Conservation (phyloP, 2,329 filamentous ascomycete genomes). For the Alternaria panax region DNA sequence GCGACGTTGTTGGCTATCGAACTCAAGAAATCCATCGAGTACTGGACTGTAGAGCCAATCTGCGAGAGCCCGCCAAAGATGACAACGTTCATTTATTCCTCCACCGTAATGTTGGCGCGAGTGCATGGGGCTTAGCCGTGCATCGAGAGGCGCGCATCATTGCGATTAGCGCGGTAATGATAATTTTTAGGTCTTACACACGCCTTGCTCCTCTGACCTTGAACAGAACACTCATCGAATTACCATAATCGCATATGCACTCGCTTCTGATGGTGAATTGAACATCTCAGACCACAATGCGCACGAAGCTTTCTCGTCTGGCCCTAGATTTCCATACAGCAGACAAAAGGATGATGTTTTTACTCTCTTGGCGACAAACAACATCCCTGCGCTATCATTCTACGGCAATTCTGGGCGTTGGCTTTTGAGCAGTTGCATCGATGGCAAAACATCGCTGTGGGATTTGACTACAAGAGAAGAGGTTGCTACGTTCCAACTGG, state of each 20-base stretch:
- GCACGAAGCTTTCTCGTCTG: not conserved
- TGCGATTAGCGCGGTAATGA: constrained; percentile 71
- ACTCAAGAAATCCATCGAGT: constrained; percentile 38
- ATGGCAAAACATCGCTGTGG: constrained; percentile 59
- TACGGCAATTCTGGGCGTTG: constrained; percentile 65
- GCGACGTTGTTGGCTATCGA: constrained; percentile 58
- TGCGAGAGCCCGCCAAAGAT: constrained; percentile 49
- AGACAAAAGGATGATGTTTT: constrained; percentile 38
- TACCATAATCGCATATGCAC: constrained; percentile 66
- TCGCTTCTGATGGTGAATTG: constrained; percentile 37
- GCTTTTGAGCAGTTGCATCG: constrained; percentile 66
- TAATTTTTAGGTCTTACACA: not conserved
- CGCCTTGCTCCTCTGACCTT: not conserved
- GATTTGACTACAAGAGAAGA: constrained; percentile 43
- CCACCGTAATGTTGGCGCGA: constrained; percentile 74
- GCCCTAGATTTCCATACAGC: constrained; percentile 29
- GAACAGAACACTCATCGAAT: constrained; percentile 66
- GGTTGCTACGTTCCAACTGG: constrained; percentile 31
- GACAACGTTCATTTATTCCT: constrained; percentile 66
- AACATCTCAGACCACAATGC: constrained; percentile 2
- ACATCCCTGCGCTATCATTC: constrained; percentile 67
- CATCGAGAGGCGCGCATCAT: constrained; percentile 84
- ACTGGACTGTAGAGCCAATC: constrained; percentile 17
- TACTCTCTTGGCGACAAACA: constrained; percentile 42
- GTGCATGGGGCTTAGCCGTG: constrained; percentile 88